phyloP scores from a whole-genome alignment of 192 early-diverging fungal species.

The Coemansia sp. region DNA sequence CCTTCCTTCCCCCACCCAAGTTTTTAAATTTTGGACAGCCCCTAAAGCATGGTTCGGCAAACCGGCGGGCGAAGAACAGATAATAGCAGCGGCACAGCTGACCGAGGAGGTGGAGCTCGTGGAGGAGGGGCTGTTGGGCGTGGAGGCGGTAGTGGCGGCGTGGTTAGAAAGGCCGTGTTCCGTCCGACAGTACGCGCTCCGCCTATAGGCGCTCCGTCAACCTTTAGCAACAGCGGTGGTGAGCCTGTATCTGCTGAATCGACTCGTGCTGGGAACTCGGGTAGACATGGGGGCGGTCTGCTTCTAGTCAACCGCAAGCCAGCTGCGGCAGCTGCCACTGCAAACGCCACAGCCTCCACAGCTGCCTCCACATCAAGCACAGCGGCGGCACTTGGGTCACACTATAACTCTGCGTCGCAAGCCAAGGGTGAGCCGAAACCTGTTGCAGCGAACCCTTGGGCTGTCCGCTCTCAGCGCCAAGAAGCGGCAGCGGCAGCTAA shows the following conservation, averaged over 20 bases:
- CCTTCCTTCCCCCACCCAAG: neutral
- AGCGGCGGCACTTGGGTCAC: neutral
- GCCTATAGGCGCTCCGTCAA: constrained; percentile 17
- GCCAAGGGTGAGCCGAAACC: neutral
- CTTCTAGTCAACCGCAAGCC: constrained; percentile 30
- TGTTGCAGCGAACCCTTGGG: constrained; percentile 29
- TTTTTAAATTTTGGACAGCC: neutral
- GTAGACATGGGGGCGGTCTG: constrained; percentile 10
- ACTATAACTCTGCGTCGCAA: neutral
- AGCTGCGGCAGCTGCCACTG: neutral
- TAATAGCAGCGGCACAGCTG: constrained; percentile 14
- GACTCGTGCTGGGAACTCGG: neutral
- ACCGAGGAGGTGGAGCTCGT: neutral
- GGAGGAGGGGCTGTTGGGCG: neutral
- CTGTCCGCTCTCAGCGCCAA: constrained; percentile 16
- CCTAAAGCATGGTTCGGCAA: constrained; percentile 8
- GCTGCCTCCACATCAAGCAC: neutral
- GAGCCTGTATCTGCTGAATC: neutral
- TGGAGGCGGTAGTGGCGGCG: constrained; percentile 3
- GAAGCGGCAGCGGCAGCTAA: constrained; percentile 3
- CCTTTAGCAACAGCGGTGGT: neutral
- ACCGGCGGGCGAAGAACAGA: constrained; percentile 7
- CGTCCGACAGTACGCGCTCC: constrained; percentile 42
- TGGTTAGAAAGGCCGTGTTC: constrained; percentile 36
- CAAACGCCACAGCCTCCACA: neutral